phyloP scores from a whole-genome alignment of 768 basidiomycete genomes.

The Auriscalpium vulgare region DNA sequence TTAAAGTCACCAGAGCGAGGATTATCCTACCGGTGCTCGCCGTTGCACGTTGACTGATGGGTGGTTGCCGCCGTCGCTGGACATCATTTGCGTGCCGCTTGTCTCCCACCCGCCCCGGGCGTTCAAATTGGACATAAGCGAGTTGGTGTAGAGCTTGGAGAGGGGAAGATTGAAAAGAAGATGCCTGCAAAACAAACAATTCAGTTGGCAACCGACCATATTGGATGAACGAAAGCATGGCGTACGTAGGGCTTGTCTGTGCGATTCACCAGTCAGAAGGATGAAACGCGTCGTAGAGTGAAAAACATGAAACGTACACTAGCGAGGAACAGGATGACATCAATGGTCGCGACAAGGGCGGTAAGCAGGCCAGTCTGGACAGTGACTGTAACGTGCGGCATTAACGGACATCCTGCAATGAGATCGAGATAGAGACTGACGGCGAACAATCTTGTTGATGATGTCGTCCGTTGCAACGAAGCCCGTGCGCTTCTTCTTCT shows the following conservation, averaged over 20 bases:
- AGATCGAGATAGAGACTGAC: conserved; percentile 15
- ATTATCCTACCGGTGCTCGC: not conserved
- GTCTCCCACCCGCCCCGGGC: conserved; percentile 28
- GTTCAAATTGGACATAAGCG: conserved; percentile 31
- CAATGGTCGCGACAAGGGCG: conserved; percentile 25
- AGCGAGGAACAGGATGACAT: conserved; percentile 26
- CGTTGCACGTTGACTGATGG: not conserved
- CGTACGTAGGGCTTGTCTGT: not conserved
- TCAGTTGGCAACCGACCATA: not conserved
- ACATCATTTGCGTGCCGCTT: conserved; percentile 11
- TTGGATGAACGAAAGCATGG: not conserved
- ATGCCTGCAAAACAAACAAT: conserved; percentile 19
- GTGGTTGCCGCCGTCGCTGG: not conserved
- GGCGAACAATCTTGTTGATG: conserved; percentile 35
- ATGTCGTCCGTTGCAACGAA: conserved; percentile 33
- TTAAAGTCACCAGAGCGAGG: not conserved
- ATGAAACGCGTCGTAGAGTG: conserved; percentile 10
- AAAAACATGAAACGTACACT: conserved; percentile 10
- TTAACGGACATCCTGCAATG: not conserved
- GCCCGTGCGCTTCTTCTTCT: conserved; percentile 36
- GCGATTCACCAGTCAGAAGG: not conserved
- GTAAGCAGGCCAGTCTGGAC: conserved; percentile 31
- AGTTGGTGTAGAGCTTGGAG: conserved; percentile 32
- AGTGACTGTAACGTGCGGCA: conserved; percentile 21
- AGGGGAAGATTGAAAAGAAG: conserved; percentile 30